These are phyloP conservation scores for Striga asiatica DNA, from an alignment of 257 asterid species.

Conservation along the genomic window DNA sequence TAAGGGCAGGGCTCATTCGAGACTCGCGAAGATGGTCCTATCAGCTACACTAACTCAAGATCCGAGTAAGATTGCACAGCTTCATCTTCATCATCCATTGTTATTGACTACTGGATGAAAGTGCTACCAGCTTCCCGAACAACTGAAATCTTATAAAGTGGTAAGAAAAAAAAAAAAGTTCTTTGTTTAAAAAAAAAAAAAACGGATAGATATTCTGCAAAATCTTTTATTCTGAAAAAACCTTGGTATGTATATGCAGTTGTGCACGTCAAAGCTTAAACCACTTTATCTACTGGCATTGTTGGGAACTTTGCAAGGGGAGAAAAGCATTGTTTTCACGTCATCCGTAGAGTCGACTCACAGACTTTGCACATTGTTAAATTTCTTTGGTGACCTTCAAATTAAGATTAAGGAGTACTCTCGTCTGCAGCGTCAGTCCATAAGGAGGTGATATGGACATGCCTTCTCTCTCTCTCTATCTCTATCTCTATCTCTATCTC, in stretches of 20 bases:
- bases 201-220: too few species aligned
- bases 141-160: slow-evolving; percentile 71
- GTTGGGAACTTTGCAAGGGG: slow-evolving; percentile 52
- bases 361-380: slow-evolving; percentile 58
- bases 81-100: slow-evolving; percentile 79
- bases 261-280: slow-evolving; percentile 66
- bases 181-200: too few species aligned
- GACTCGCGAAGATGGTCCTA: slow-evolving; percentile 75
- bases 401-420: slow-evolving; percentile 74
- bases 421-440: slow-evolving; percentile 69
- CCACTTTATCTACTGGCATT: slow-evolving; percentile 77
- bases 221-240: too few species aligned
- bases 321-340: slow-evolving; percentile 83
- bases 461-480: neutral
- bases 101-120: slow-evolving; percentile 59
- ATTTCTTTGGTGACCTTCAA: slow-evolving; percentile 46
- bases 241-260: slow-evolving; percentile 44
- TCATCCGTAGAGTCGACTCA: slow-evolving; percentile 83
- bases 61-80: slow-evolving; percentile 88
- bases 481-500: too few species aligned
- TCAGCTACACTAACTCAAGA: slow-evolving; percentile 96
- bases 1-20: slow-evolving; percentile 57
- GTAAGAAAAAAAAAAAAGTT: too few species aligned
- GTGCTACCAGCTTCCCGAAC: slow-evolving; percentile 75
- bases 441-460: slow-evolving; percentile 51